These are phyloP conservation scores for Ettlia oleoabundans DNA, from an alignment of 139 green algal species.

Conservation along the genomic window DNA sequence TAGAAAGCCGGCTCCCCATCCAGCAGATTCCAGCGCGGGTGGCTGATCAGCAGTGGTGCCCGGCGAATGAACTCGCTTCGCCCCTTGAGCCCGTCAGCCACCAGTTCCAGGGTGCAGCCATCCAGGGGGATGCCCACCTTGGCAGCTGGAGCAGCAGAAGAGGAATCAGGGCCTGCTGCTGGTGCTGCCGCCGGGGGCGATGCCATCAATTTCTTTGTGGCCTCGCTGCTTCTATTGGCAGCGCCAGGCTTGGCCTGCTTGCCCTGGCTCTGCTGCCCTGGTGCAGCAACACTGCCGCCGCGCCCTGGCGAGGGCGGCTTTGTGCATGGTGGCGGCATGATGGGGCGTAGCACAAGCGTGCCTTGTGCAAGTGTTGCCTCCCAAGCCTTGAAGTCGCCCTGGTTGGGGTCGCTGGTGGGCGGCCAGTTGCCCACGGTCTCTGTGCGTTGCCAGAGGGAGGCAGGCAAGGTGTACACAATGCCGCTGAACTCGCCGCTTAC, in stretches of 20 bases:
- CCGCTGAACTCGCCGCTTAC: constrained; percentile 35
- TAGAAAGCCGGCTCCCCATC: constrained; percentile 47
- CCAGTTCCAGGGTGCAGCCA: constrained; percentile 48
- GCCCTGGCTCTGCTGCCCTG: not conserved
- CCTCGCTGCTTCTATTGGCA: not conserved
- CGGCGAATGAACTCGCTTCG: constrained; percentile 39
- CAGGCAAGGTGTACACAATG: constrained; percentile 42
- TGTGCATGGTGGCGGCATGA: constrained; percentile 16
- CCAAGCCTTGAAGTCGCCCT: constrained; percentile 25
- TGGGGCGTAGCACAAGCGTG: constrained; percentile 38
- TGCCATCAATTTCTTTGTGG: no score
- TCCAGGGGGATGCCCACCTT: constrained; percentile 47
- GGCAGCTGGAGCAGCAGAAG: not conserved
- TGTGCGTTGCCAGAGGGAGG: constrained; percentile 16
- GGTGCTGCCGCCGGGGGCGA: not conserved
- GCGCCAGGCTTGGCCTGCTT: not conserved
- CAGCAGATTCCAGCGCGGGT: constrained; percentile 51
- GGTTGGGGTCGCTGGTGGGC: not conserved
- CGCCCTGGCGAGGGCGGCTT: constrained; percentile 11
- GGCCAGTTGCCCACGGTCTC: constrained; percentile 38
- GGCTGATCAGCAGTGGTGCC: constrained; percentile 58
- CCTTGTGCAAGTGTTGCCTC: constrained; percentile 37
- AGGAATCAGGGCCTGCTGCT: not conserved
- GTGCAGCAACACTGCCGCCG: not conserved
- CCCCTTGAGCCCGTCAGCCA: constrained; percentile 41